Evolutionary conservation across 352 stramenopile species (phyloP).

Genomic region (Phytophthora sp.): DNA sequence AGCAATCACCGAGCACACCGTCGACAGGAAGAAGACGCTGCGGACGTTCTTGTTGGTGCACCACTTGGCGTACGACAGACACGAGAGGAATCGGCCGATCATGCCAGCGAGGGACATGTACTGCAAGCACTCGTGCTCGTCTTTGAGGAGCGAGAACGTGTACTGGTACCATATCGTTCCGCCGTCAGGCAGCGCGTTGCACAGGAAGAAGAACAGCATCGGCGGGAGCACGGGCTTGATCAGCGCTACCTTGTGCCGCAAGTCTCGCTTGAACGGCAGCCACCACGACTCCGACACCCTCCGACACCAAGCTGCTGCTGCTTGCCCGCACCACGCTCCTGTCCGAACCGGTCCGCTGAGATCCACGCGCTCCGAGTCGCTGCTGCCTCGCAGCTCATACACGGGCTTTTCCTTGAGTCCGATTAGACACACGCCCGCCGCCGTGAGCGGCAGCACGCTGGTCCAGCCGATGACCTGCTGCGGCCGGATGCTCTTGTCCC

Average conservation of each 20-base stretch:
- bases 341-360: background rate
- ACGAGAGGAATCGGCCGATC: slow-evolving; percentile 75
- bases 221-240: slow-evolving; percentile 64
- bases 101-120: slow-evolving; percentile 74
- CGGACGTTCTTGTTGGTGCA: slow-evolving; percentile 69
- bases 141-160: slow-evolving; percentile 62
- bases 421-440: slow-evolving; percentile 54
- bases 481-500: slow-evolving; percentile 53
- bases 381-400: background rate
- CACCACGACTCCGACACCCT: slow-evolving; percentile 34
- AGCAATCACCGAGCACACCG: slow-evolving; percentile 64
- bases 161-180: slow-evolving; percentile 87
- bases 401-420: slow-evolving; percentile 51
- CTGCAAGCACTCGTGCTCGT: slow-evolving; percentile 73
- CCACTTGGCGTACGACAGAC: slow-evolving; percentile 75
- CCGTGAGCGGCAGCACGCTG: slow-evolving; percentile 55
- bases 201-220: slow-evolving; percentile 88
- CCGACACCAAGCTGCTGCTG: background rate
- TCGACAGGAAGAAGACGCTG: slow-evolving; percentile 79
- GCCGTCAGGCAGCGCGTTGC: slow-evolving; percentile 66
- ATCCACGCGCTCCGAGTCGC: background rate
- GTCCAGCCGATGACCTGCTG: slow-evolving; percentile 71
- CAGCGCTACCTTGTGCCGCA: slow-evolving; percentile 48
- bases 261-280: slow-evolving; percentile 54
- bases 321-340: background rate